Base-by-base conservation (phyloP, 192 early-diverging fungal genomes). In the Podila epigama region DNA sequence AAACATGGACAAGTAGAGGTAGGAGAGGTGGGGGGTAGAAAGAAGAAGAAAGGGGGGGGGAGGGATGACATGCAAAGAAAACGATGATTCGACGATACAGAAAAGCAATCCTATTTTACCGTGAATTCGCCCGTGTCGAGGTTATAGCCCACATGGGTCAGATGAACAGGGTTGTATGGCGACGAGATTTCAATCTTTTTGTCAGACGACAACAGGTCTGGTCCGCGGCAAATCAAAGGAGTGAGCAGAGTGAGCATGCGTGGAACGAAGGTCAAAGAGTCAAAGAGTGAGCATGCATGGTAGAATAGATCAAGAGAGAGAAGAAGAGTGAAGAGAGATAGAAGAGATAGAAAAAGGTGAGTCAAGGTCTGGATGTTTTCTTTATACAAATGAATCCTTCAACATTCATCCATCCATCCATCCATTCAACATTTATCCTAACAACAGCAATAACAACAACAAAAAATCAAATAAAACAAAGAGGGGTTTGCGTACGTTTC, bases 81-180 rank as follows among this genome's bases (percentile, higher is more conserved):
- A n/a, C n/a, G n/a, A n/a, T n/a, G n/a, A n/a, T n/a, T n/a, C n/a
- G n/a, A n/a, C n/a, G n/a, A n/a, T n/a, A n/a, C n/a, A n/a, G n/a
- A n/a, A n/a, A n/a, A n/a, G n/a, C n/a, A n/a, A n/a, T n/a, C n/a
- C n/a, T n/a, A n/a, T n/a, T n/a, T n/a, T 84, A 92, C 91, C 27
- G 92, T 94, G 63, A 95, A 95, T 83, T 99, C 96, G 56, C 96
- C 96, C 28, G 95, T 97, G 60, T 95, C 95, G 60, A 92, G 90
- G 79, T 99, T 96, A 81, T 94, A 98, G 9, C 97, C 97, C 44
- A 98, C 97, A 72, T 99, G 97, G 12, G 96, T 98, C 44, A 99
- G 84, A 82, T 99, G 97, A 40, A 97, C 92, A 18, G 97, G 92
- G 77, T 98, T 98, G 83, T 94, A 99, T 15, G 97, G 97, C 22